phyloP scores from a whole-genome alignment of 1,284 basidiomycete genomes.

The Cutaneotrichosporon sp. region DNA sequence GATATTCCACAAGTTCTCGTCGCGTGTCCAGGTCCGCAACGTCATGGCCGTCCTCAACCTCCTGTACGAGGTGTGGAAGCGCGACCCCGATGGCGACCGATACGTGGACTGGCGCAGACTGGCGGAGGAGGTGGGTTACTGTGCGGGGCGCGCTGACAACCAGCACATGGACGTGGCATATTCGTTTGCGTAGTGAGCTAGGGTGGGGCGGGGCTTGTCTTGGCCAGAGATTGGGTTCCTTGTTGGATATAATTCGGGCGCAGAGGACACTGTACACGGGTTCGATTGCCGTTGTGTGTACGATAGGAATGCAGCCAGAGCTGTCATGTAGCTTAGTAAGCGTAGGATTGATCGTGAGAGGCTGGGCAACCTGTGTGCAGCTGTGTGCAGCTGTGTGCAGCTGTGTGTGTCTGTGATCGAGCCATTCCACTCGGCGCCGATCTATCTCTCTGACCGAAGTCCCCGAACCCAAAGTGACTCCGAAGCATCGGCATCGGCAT shows the following conservation, averaged over 20 bases:
- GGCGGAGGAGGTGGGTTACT: constrained; percentile 22
- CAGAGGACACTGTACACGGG: background rate
- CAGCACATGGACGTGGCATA: constrained; percentile 13
- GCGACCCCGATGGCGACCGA: constrained; percentile 31
- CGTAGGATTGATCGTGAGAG: background rate
- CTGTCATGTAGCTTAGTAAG: background rate
- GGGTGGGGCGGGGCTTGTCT: background rate
- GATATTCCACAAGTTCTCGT: constrained; percentile 33
- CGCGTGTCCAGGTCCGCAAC: constrained; percentile 33
- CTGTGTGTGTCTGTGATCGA: too few species aligned
- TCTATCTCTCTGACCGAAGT: too few species aligned
- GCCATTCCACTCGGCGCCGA: too few species aligned
- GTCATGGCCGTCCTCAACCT: constrained; percentile 33
- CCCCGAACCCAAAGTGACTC: too few species aligned
- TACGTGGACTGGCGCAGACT: constrained; percentile 34
- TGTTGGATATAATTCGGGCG: background rate
- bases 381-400: too few species aligned
- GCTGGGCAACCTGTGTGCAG: background rate
- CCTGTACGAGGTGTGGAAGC: constrained; percentile 37
- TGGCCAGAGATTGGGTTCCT: too few species aligned
- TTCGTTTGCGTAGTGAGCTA: constrained; percentile 13
- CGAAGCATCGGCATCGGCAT: too few species aligned
- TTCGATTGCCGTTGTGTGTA: background rate
- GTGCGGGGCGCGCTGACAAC: background rate
- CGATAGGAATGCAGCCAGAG: background rate